Percentiles rank a stretch among this genome's conserved stretches.
Evolutionary conservation across 164 flowering plant species (phyloP).

Genomic region (Vitis cinerea): DNA sequence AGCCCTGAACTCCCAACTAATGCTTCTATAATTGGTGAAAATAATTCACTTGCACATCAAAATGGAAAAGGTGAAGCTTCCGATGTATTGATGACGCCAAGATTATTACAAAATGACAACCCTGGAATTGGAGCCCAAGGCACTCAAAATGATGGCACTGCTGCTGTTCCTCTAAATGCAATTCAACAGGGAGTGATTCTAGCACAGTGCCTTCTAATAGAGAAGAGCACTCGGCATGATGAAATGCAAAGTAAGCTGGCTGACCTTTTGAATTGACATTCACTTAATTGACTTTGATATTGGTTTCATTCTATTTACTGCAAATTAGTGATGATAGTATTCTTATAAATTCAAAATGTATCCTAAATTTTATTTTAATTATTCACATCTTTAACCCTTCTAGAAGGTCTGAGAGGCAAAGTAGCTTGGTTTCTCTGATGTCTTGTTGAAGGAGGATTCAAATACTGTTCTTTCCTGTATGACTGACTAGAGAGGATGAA

Average conservation of each 20-base stretch:
- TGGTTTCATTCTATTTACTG: no score
- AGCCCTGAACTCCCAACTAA: constrained; percentile 13
- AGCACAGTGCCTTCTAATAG: constrained; percentile 71
- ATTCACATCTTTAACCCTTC: no score
- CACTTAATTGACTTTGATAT: no score
- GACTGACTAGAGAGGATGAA: no score
- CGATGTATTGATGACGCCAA: constrained; percentile 73
- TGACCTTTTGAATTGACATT: no score
- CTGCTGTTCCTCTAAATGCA: constrained; percentile 30
- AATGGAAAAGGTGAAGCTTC: constrained; percentile 42
- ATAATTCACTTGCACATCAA: constrained; percentile 19
- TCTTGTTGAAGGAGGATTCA: no score
- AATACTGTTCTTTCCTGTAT: no score
- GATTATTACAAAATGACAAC: constrained; percentile 41
- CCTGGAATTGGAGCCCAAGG: constrained; percentile 16
- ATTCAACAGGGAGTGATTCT: constrained; percentile 75
- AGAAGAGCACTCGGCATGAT: constrained; percentile 58
- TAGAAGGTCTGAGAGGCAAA: no score
- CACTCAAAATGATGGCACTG: constrained; percentile 20
- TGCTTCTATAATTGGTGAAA: constrained; percentile 21
- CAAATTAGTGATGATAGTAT: no score
- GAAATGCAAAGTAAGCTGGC: constrained; percentile 68
- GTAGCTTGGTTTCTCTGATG: no score
- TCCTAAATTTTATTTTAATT: no score
- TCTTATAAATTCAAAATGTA: no score